Conservation (phyloP, 2,329 filamentous ascomycete genomes). For the Ascochyta fabae region DNA sequence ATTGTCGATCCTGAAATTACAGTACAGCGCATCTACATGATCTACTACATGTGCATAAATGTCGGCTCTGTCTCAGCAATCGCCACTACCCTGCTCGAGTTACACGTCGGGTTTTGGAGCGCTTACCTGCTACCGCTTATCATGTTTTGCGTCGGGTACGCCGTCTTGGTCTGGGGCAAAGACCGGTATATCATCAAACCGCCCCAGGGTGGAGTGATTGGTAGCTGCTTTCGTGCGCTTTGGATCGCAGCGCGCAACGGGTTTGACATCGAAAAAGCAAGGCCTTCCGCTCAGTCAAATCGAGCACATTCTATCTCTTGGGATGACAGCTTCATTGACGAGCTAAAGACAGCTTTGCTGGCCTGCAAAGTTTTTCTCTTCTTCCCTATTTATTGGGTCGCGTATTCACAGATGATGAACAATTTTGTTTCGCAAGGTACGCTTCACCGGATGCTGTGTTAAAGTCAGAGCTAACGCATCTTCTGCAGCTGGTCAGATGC, state of each 20-base stretch:
- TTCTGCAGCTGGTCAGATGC: slow-evolving; percentile 52
- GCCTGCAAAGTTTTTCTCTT: slow-evolving; percentile 73
- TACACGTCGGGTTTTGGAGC: slow-evolving; percentile 73
- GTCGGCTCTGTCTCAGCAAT: slow-evolving; percentile 72
- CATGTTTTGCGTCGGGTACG: slow-evolving; percentile 70
- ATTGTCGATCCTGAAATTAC: slow-evolving; percentile 56
- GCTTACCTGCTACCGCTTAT: slow-evolving; percentile 68
- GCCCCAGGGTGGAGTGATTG: slow-evolving; percentile 47
- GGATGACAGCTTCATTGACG: slow-evolving; percentile 75
- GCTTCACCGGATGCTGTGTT: not conserved
- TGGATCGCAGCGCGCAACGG: slow-evolving; percentile 62
- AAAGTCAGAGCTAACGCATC: not conserved
- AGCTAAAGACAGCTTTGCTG: slow-evolving; percentile 68
- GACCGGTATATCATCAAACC: slow-evolving; percentile 47
- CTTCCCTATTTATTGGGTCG: slow-evolving; percentile 57
- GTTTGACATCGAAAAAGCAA: slow-evolving; percentile 65
- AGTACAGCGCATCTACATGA: slow-evolving; percentile 59
- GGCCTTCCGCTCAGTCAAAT: slow-evolving; percentile 61
- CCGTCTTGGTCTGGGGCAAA: slow-evolving; percentile 52
- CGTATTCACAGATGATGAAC: slow-evolving; percentile 55
- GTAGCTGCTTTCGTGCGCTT: slow-evolving; percentile 62
- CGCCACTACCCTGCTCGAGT: slow-evolving; percentile 73
- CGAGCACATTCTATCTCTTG: slow-evolving; percentile 57
- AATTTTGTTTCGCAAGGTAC: slow-evolving; percentile 57
- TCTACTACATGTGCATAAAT: slow-evolving; percentile 78